Evolutionary conservation across 2,329 filamentous ascomycete genomes (phyloP).

Genomic region (Verticillium klebahnii): DNA sequence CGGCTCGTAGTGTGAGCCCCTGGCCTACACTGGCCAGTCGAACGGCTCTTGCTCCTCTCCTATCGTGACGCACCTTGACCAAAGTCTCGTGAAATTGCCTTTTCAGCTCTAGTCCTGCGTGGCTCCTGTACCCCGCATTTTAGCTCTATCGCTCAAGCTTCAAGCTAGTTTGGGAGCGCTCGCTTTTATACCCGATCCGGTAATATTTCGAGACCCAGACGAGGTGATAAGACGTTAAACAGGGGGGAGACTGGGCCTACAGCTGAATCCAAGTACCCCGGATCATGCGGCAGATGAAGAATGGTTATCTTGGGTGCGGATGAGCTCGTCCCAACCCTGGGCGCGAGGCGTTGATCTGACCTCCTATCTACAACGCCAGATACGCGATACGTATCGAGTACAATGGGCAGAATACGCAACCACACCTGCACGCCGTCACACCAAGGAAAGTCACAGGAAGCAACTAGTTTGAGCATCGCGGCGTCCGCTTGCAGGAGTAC

Average conservation of each 20-base stretch:
- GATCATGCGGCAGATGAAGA: not conserved
- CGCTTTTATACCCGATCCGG: not conserved
- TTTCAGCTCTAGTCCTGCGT: not conserved
- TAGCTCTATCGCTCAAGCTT: constrained; percentile 3
- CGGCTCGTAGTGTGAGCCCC: not conserved
- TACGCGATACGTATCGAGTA: not conserved
- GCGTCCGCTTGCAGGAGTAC: not conserved
- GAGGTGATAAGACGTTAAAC: not conserved
- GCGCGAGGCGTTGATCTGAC: not conserved
- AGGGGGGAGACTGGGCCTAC: not conserved
- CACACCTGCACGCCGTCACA: not conserved
- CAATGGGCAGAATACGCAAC: not conserved
- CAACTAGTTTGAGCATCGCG: not conserved
- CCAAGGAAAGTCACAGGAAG: not conserved
- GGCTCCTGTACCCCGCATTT: constrained; percentile 1
- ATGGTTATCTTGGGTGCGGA: not conserved
- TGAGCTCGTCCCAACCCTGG: not conserved
- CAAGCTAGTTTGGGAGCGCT: not conserved
- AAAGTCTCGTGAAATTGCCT: constrained; percentile 2
- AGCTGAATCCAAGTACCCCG: not conserved
- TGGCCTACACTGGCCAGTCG: not conserved
- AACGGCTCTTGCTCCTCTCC: not conserved
- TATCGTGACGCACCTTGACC: not conserved
- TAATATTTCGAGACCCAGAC: not conserved
- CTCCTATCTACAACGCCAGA: not conserved